Evolutionary conservation across 2,329 filamentous ascomycete genomes (phyloP), one percentile per base, ranked within the genome.

Genomic region (Raffaelea deltoideospora): DNA sequence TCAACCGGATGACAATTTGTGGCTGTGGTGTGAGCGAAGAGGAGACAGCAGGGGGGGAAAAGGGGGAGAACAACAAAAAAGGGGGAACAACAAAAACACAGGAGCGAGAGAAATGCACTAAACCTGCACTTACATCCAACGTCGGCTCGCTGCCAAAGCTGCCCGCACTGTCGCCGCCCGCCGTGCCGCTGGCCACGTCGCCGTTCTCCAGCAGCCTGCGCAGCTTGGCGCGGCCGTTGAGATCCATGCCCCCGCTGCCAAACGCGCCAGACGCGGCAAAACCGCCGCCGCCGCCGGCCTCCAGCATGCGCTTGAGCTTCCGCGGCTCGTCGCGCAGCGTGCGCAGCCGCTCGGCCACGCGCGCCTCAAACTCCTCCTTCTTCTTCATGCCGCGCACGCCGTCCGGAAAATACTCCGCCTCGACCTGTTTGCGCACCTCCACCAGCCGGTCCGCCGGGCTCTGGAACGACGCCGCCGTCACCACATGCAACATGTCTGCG

Each of bases 1-100:
- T 95, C 37, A 95, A 65, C 21, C 79, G 74, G 34, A 96, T 64
- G 26, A 87, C 67, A 44, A 86, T 64, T 40, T 80, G 71, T 34
- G 74, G 69, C 77, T 92, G 51, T 2, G 31, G 21, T 35, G 47
- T 56, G 47, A 60, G 51, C 34, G 14, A 19, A n/a, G n/a, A n/a
- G n/a, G n/a, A n/a, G n/a, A n/a, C n/a, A n/a, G n/a, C n/a, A n/a
- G n/a, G n/a, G n/a, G n/a, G n/a, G n/a, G n/a, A n/a, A n/a, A n/a
- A n/a, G n/a, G n/a, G n/a, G n/a, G n/a, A n/a, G n/a, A n/a, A n/a
- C n/a, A n/a, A n/a, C n/a, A n/a, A n/a, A n/a, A n/a, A n/a, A n/a
- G n/a, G n/a, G n/a, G n/a, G n/a, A n/a, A n/a, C n/a, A n/a, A n/a
- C n/a, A n/a, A n/a, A n/a, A n/a, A n/a, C n/a, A n/a, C n/a, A n/a